Base-by-base conservation (phyloP, 129 eudicot species). In the Artemisia tridentata region DNA sequence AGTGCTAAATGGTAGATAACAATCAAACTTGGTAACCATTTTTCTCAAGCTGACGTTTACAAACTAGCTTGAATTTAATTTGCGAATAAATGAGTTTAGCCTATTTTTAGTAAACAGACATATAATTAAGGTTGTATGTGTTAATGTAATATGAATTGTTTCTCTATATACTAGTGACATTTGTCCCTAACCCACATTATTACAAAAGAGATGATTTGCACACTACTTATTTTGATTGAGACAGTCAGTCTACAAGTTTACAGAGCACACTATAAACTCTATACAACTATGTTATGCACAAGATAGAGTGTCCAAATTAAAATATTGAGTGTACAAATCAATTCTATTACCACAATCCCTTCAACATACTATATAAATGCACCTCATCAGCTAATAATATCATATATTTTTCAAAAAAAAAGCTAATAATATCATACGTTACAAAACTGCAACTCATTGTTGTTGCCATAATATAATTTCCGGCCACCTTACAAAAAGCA, bases 401-500 rank as follows among this genome's bases (percentile, higher is more conserved):
- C 38, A 5, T 31, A 31, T n/a, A n/a, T n/a, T n/a, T n/a, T n/a
- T n/a, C n/a, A n/a, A n/a, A n/a, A n/a, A n/a, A n/a, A n/a, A n/a
- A 31, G 7, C 38, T 4, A 4, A 31, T 4, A 31, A 31, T 4
- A 31, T 31, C 38, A 5, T 31, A 31, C 7, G 7, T 31, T 31
- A 31, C 38, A 31, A 31, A 31, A 7, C 38, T 31, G 7, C 14
- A 29, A 59, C 58, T 31, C 68, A 48, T 38, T 13, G n/a, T 6
- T 7, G 27, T 38, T 56, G 3, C 15, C 54, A 13, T 4, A 14
- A 3, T 17, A 14, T 63, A 17, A 25, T 15, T 27, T 19, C 41
- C 4, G 43, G 43, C 34, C 71, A 45, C 34, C 69, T 13, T 18
- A 61, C 51, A 41, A 65, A 21, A 55, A 43, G 66, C 66, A 43